Evolutionary conservation across 345 rosid species (phyloP).

Genomic region (Salix dunnii): DNA sequence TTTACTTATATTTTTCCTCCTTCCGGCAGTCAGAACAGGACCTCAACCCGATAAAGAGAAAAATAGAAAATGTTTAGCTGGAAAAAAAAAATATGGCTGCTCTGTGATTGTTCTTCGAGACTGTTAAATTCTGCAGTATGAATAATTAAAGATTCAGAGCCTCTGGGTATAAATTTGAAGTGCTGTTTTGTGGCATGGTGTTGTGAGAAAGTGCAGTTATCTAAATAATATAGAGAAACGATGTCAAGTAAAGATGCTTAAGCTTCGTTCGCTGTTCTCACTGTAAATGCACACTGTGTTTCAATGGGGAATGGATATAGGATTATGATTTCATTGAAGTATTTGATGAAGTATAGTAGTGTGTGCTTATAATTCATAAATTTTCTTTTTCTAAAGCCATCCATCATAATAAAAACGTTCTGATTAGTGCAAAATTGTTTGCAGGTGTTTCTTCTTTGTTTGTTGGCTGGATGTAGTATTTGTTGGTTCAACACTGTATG

Average conservation of each 20-base stretch:
- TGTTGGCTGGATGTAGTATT: constrained; percentile 83
- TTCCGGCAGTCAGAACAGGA: neutral
- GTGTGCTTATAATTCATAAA: neutral
- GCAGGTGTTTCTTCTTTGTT: constrained; percentile 81
- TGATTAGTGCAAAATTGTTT: neutral
- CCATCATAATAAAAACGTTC: neutral
- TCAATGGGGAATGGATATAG: no score
- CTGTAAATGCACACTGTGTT: neutral
- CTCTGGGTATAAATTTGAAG: neutral
- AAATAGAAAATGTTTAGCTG: neutral
- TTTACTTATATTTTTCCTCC: neutral
- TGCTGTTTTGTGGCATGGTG: neutral
- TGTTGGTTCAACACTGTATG: constrained; percentile 99
- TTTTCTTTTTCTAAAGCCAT: neutral
- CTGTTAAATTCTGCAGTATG: neutral
- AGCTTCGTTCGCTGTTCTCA: neutral
- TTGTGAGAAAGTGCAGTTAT: neutral
- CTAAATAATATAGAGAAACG: neutral
- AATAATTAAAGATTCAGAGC: neutral
- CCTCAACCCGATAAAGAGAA: neutral
- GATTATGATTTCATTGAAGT: neutral
- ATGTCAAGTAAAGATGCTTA: neutral
- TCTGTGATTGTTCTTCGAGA: neutral
- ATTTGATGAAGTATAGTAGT: neutral
- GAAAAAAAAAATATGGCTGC: neutral